A percentile compares a stretch with the other conserved stretches of the same genome.
Conservation (phyloP, 176 grass and related monocot genomes). For the Hyparrhenia diplandra region DNA sequence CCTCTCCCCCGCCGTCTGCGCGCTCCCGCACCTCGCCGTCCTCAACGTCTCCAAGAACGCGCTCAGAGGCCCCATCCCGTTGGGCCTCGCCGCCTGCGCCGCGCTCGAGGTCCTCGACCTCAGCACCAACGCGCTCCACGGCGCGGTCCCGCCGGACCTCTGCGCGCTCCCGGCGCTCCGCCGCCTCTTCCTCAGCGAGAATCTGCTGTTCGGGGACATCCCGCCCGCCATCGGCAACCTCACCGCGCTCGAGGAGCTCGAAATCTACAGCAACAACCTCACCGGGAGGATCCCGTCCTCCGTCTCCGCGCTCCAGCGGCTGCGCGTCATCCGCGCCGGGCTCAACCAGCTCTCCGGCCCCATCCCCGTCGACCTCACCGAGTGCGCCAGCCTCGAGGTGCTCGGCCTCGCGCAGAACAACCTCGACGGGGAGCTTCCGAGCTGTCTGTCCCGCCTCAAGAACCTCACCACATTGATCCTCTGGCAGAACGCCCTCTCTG, state of each 20-base stretch:
- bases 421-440: conserved; percentile 52
- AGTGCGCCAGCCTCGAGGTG: conserved; percentile 64
- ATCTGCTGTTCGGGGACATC: conserved; percentile 57
- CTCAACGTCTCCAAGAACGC: conserved; percentile 83
- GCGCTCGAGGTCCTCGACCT: conserved; percentile 79
- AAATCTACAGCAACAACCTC: conserved; percentile 95
- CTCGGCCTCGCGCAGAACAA: conserved; percentile 88
- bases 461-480: conserved; percentile 83
- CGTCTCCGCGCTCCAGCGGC: conserved; percentile 46
- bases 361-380: conserved; percentile 63
- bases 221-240: conserved; percentile 51
- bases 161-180: conserved; percentile 45
- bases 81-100: conserved; percentile 43
- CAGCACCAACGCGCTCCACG: conserved; percentile 73
- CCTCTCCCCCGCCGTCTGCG: conserved; percentile 59
- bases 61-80: conserved; percentile 53
- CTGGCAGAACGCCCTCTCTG: conserved; percentile 69
- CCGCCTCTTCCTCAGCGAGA: conserved; percentile 91
- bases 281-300: conserved; percentile 68
- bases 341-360: conserved; percentile 71
- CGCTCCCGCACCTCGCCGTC: conserved; percentile 46
- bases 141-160: conserved; percentile 49
- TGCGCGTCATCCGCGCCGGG: conserved; percentile 81
- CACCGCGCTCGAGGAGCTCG: conserved; percentile 71
- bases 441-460: conserved; percentile 50